Conservation (phyloP, 2,329 filamentous ascomycete species). For the Knufia fluminis region DNA sequence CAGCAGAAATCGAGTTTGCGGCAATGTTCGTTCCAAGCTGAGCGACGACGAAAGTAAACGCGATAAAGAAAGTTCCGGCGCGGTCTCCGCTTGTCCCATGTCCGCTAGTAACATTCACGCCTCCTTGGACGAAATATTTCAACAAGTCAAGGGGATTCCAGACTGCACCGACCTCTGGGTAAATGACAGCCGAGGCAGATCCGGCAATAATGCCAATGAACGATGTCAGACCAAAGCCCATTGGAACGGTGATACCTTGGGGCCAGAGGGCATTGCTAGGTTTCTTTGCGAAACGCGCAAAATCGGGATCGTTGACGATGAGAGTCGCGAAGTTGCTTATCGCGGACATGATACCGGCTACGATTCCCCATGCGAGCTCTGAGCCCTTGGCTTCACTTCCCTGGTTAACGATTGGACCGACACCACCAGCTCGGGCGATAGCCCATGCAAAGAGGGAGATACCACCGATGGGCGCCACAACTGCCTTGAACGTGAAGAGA, state of each 20-base stretch:
- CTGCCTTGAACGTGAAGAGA: conserved; percentile 82
- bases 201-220: conserved; percentile 33
- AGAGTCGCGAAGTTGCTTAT: conserved; percentile 87
- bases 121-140: conserved; percentile 23
- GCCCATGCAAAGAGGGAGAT: conserved; percentile 84
- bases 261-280: conserved; percentile 26
- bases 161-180: conserved; percentile 26
- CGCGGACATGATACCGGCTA: conserved; percentile 77
- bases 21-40: conserved; percentile 40
- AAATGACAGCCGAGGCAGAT: conserved; percentile 26
- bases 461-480: conserved; percentile 72
- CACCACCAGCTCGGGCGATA: conserved; percentile 67
- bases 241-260: conserved; percentile 14
- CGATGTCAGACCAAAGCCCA: conserved; percentile 20
- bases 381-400: conserved; percentile 54
- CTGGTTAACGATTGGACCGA: conserved; percentile 73
- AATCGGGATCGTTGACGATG: conserved; percentile 60
- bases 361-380: conserved; percentile 67
- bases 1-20: conserved; percentile 42
- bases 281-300: conserved; percentile 58
- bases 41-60: conserved; percentile 36
- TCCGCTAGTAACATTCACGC: conserved; percentile 40
- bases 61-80: conserved; percentile 40
- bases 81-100: conserved; percentile 28
- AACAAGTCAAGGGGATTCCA: conserved; percentile 39